phyloP scores from a whole-genome alignment of 2,329 filamentous ascomycete species.

The Aspergillus piperis region DNA sequence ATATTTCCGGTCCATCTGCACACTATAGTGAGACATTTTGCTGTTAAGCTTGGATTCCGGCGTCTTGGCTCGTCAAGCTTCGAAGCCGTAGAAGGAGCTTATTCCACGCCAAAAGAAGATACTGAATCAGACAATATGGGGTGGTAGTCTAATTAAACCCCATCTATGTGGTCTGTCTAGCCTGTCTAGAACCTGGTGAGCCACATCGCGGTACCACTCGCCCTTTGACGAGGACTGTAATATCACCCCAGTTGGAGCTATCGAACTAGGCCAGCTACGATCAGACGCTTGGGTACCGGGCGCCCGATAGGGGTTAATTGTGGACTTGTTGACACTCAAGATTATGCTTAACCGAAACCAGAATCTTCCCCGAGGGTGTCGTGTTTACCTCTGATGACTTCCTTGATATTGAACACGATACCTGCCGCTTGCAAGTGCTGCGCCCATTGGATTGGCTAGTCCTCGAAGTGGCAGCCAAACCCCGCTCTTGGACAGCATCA shows the following conservation, averaged over 20 bases:
- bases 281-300: background rate
- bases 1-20: background rate
- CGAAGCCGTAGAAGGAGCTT: constrained; percentile 2
- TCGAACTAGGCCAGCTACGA: background rate
- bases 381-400: background rate
- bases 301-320: background rate
- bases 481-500: background rate
- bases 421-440: background rate
- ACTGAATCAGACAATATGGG: background rate
- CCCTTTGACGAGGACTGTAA: background rate
- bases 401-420: background rate
- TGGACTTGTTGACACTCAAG: background rate
- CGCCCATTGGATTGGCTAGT: background rate
- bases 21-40: background rate
- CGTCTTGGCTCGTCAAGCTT: background rate
- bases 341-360: background rate
- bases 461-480: background rate
- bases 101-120: background rate
- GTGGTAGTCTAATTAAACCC: background rate
- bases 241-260: background rate
- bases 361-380: background rate
- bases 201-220: background rate
- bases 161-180: background rate
- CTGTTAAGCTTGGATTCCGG: background rate
- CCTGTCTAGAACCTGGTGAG: background rate